Conservation (phyloP, 2,329 filamentous ascomycete species). For the Verticillium alfalfae region DNA sequence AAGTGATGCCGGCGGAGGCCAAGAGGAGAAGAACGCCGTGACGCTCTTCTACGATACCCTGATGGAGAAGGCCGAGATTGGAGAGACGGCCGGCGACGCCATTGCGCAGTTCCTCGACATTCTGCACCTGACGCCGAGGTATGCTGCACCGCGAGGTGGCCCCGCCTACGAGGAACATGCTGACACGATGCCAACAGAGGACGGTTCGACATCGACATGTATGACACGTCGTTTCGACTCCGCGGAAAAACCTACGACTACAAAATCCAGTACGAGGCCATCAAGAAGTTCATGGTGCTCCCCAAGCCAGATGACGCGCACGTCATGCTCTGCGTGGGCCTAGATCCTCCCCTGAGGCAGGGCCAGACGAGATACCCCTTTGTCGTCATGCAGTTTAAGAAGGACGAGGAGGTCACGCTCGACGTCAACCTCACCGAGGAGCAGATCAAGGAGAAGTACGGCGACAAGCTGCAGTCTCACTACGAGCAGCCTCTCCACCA, state of each 20-base stretch:
- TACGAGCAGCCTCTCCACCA: slow-evolving; percentile 93
- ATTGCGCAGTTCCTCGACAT: slow-evolving; percentile 97
- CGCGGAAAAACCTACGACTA: slow-evolving; percentile 99
- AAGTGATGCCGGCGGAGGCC: slow-evolving; percentile 49
- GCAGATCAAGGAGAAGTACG: slow-evolving; percentile 76
- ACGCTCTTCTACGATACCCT: slow-evolving; percentile 97
- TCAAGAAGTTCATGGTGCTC: slow-evolving; percentile 98
- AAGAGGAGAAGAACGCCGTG: slow-evolving; percentile 90
- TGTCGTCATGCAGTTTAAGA: slow-evolving; percentile 98
- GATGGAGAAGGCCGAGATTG: slow-evolving; percentile 98
- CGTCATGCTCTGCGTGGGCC: slow-evolving; percentile 86
- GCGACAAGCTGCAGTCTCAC: slow-evolving; percentile 79
- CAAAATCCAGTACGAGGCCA: slow-evolving; percentile 96
- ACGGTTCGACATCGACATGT: slow-evolving; percentile 99
- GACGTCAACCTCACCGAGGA: slow-evolving; percentile 96
- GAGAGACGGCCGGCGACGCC: slow-evolving; percentile 96
- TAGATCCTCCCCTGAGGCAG: slow-evolving; percentile 92
- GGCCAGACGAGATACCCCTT: slow-evolving; percentile 98
- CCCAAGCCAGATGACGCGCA: slow-evolving; percentile 98
- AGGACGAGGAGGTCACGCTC: slow-evolving; percentile 93
- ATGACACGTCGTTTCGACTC: slow-evolving; percentile 93
- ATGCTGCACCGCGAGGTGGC: slow-evolving; percentile 13
- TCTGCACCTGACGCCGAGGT: slow-evolving; percentile 92
- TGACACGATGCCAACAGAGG: slow-evolving; percentile 55
- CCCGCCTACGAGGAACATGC: slow-evolving; percentile 9